Conservation (phyloP, 352 stramenopile genomes). For the Globisporangium rhizosaccharum region DNA sequence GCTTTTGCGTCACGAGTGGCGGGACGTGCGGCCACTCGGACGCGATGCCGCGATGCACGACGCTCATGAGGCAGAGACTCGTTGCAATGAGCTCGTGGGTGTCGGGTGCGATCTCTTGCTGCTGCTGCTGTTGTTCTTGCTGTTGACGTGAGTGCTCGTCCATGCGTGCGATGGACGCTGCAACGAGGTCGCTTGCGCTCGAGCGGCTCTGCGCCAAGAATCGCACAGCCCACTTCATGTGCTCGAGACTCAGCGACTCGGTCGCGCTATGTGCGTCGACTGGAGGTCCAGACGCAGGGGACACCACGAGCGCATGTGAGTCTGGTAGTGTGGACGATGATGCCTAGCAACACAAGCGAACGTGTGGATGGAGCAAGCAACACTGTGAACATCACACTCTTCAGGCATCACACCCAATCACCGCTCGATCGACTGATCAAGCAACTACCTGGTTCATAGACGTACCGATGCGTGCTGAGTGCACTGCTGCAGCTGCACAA, state of each 20-base stretch:
- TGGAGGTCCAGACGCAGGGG: neutral
- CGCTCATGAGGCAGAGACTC: slow-evolving; percentile 53
- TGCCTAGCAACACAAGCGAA: too few relatives aligned
- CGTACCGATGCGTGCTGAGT: slow-evolving; percentile 10
- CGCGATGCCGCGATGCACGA: slow-evolving; percentile 22
- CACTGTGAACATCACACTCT: too few relatives aligned
- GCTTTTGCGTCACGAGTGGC: slow-evolving; percentile 47
- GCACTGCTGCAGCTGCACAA: slow-evolving; percentile 59
- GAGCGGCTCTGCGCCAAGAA: slow-evolving; percentile 46
- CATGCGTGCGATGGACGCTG: slow-evolving; percentile 12
- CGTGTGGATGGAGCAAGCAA: too few relatives aligned
- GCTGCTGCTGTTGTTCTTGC: neutral
- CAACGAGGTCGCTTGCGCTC: slow-evolving; percentile 7
- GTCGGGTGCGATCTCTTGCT: slow-evolving; percentile 18
- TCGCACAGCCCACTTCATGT: slow-evolving; percentile 63
- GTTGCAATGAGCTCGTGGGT: slow-evolving; percentile 47
- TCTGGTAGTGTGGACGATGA: too few relatives aligned
- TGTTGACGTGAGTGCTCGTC: neutral
- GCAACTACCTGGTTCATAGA: neutral
- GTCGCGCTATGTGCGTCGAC: neutral
- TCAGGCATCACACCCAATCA: too few relatives aligned
- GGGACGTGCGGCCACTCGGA: slow-evolving; percentile 23
- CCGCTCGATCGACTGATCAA: neutral
- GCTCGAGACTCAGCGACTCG: slow-evolving; percentile 32
- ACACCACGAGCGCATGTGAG: too few relatives aligned